phyloP scores from a whole-genome alignment of 441 rosid genomes.

The Arabidopsis lyrata region DNA sequence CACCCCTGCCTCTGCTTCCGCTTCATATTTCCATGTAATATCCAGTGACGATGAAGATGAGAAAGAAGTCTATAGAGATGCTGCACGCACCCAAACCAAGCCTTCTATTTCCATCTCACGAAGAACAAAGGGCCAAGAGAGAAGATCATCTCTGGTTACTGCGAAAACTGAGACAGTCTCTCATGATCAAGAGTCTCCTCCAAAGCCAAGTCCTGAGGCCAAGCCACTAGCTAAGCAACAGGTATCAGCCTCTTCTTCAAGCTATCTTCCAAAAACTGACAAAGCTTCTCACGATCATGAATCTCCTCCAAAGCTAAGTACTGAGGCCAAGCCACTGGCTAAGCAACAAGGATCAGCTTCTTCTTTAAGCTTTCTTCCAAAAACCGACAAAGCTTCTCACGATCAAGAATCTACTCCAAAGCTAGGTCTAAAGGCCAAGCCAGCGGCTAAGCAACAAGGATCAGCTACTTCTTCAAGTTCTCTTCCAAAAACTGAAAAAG shows the following conservation, averaged over 20 bases:
- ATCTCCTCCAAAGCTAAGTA: constrained; percentile 37
- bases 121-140: constrained; percentile 58
- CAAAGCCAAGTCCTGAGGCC: constrained; percentile 39
- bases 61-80: constrained; percentile 48
- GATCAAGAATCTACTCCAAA: constrained; percentile 42
- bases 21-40: constrained; percentile 23
- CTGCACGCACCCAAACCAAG: constrained; percentile 42
- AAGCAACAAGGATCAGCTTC: constrained; percentile 16
- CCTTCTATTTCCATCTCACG: constrained; percentile 50
- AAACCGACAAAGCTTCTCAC: constrained; percentile 17
- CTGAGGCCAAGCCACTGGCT: constrained; percentile 7
- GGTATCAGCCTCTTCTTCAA: constrained; percentile 18
- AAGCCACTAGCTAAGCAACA: constrained; percentile 40
- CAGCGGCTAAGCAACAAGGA: constrained; percentile 26
- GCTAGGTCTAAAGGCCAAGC: constrained; percentile 25
- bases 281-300: constrained; percentile 43
- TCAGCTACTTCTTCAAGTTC: constrained; percentile 17
- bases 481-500: constrained; percentile 25
- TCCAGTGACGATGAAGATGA: constrained; percentile 49
- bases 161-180: constrained; percentile 31
- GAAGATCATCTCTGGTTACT: constrained; percentile 33
- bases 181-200: constrained; percentile 44
- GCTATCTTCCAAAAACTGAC: constrained; percentile 24
- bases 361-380: constrained; percentile 14
- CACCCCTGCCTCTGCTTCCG: constrained; percentile 29